Base-by-base conservation (phyloP, 441 rosid genomes). In the Pelargonium citronellum region DNA sequence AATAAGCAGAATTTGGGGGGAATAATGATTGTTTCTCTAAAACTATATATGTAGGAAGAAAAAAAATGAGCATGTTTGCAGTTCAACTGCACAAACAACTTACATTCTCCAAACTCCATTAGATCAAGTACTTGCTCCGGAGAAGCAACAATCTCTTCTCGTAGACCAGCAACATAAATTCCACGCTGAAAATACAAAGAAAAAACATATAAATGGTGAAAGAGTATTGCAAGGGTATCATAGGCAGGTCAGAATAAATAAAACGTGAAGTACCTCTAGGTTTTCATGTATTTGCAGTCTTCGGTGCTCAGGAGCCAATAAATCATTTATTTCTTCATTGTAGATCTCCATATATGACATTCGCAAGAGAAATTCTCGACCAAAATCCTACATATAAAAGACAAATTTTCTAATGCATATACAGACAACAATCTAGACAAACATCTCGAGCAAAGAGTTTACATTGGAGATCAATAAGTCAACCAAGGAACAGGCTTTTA, bases 331-430 rank as follows among this genome's bases (percentile, higher is more conserved):
- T 64, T 94, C 97, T 81, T 94, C 99, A 67, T 94, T 94, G 72
- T 94, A 94, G 13, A 94, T 94, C 83, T 94, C 99, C 87, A 94
- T 79, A 68, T 94, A 94, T 0, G 99, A 94, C 95, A 94, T 90
- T 46, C 99, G 89, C 76, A 94, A 67, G 60, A 94, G 89, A 80
- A 91, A 94, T 83, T 94, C 99, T 62, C 99, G 85, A 60, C 83
- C 89, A 61, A 64, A 77, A 57, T 85, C 94, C 99, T 94, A 68
- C 51, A 66, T 66, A 7, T 24, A 58, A 67, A 65, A 61, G 39
- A 46, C 74, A 53, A 63, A n/a, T 37, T 49, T 8, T 65, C 37
- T 22, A 61, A 61, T 2, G n/a, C 24, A 61, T 22, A 61, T 61
- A 61, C 11, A 16, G 4, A 9, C n/a, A 11, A 9, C n/a, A 60